phyloP scores from a whole-genome alignment of 2,329 filamentous ascomycete genomes.

The Sporothrix curviconia region DNA sequence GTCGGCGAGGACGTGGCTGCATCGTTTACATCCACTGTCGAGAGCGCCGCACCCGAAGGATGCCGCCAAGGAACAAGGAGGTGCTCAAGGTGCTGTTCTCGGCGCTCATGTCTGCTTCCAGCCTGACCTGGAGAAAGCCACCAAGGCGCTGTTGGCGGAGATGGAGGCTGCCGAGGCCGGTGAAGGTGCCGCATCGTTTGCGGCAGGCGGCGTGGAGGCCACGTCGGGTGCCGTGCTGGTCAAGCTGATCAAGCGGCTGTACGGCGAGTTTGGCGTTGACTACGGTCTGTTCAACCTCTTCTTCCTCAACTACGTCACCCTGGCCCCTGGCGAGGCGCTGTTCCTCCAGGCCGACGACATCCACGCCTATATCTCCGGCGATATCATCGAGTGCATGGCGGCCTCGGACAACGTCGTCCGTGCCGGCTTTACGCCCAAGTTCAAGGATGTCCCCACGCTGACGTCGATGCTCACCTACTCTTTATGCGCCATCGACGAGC shows the following conservation, averaged over 20 bases:
- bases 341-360: conserved; percentile 96
- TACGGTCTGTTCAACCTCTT: conserved; percentile 93
- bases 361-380: conserved; percentile 86
- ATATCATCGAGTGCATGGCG: conserved; percentile 99
- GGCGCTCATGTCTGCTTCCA: conserved; percentile 71
- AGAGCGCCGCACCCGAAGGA: conserved; percentile 33
- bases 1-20: conserved; percentile 59
- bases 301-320: conserved; percentile 91
- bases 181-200: conserved; percentile 51
- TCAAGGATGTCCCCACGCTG: conserved; percentile 88
- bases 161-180: conserved; percentile 46
- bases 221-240: conserved; percentile 65
- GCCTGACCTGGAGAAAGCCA: conserved; percentile 56
- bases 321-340: conserved; percentile 85
- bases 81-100: conserved; percentile 70
- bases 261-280: conserved; percentile 80
- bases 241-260: conserved; percentile 68
- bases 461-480: conserved; percentile 91
- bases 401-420: conserved; percentile 98
- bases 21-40: conserved; percentile 48
- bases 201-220: conserved; percentile 61
- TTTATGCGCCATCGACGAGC: conserved; percentile 85
- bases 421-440: conserved; percentile 95
- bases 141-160: conserved; percentile 62
- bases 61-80: conserved; percentile 60